Base-by-base conservation (phyloP, 75 land plant genomes). In the Chamaecyparis obtusa region DNA sequence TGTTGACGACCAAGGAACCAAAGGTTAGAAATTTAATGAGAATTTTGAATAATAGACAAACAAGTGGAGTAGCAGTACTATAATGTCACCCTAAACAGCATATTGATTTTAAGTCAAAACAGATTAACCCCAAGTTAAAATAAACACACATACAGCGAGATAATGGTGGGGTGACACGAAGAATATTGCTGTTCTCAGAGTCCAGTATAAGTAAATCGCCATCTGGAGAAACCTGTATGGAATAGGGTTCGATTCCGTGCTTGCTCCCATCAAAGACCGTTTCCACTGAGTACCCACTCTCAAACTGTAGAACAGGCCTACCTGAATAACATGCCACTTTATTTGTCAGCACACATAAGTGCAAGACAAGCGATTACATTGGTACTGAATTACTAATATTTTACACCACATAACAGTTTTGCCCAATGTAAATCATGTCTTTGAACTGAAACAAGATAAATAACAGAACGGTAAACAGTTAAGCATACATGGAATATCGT, bases 181-280 rank as follows among this genome's bases (percentile, higher is more conserved):
- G 89, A 83, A 96, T 87, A 77, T 89, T 95, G 89, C 98, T 96
- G 83, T 92, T 94, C 1, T 84, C 88, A 55, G 95, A 93, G 60
- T 96, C 98, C 89, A 96, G 79, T 46, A 95, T 80, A 41, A 96
- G 49, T 79, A 95, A 86, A 71, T 91, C 95, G 8, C 94, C 96
- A 75, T 83, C 87, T 33, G 89, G 91, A 35, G 90, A 84, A 2
- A 92, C 89, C 71, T 90, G 86, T 33, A 95, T 81, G 30, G 91
- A 85, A 86, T 90, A 86, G 27, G 96, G 91, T n/a, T 94, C 91
- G 5, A 93, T 90, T 46, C 94, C 96, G 54, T 91, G 89, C 87
- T 93, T 96, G 57, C 93, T 95, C 67, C 97, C 97, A 85, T 96
- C 97, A 41, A 96, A 91, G 80, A 93, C 91, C 41, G 97, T 95